phyloP scores from a whole-genome alignment of 306 rosid species.

The Datisca glomerata region DNA sequence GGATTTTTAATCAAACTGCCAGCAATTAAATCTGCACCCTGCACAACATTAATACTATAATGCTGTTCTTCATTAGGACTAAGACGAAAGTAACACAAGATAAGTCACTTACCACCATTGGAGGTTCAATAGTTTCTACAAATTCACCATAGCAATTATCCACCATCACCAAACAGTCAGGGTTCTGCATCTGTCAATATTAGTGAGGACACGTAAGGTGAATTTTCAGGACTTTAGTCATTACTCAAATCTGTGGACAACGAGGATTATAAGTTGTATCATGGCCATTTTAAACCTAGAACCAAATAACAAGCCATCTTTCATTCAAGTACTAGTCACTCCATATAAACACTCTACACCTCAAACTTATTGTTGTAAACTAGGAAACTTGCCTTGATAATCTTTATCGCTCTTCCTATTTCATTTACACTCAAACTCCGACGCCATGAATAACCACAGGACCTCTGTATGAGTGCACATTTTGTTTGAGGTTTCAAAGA shows the following conservation, averaged over 20 bases:
- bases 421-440: constrained; percentile 69
- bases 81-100: constrained; percentile 14
- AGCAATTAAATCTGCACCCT: constrained; percentile 95
- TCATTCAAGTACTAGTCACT: too few species aligned
- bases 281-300: too few species aligned
- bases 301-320: too few species aligned
- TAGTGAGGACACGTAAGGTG: neutral
- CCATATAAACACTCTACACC: constrained; percentile 3
- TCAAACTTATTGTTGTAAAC: neutral
- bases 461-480: constrained; percentile 88
- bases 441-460: constrained; percentile 97
- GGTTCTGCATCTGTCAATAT: constrained; percentile 56
- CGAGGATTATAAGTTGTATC: too few species aligned
- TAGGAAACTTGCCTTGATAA: constrained; percentile 52
- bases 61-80: constrained; percentile 3
- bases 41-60: constrained; percentile 13
- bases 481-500: constrained; percentile 66
- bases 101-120: constrained; percentile 58
- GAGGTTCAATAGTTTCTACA: constrained; percentile 87
- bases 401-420: constrained; percentile 57
- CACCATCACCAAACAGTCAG: constrained; percentile 82
- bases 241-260: too few species aligned
- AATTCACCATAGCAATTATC: constrained; percentile 96
- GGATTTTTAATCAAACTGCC: constrained; percentile 95
- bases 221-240: too few species aligned